Percentiles rank a stretch among this genome's conserved stretches.
These are phyloP conservation scores for Claviceps humidiphila DNA, from an alignment of 2,329 filamentous ascomycete genomes.

Conservation along the genomic window DNA sequence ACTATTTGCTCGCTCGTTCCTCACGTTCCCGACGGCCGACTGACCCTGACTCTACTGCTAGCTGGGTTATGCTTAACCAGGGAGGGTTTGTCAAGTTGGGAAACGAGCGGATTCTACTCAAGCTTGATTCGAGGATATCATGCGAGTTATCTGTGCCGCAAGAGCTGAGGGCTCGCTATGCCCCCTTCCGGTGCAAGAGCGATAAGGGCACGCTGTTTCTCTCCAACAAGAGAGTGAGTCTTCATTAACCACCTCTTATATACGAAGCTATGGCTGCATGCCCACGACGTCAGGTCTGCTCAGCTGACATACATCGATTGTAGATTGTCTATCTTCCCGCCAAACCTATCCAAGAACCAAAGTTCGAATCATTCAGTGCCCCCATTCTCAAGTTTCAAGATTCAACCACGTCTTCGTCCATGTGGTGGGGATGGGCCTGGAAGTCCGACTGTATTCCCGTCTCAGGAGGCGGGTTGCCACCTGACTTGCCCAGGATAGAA, in stretches of 20 bases:
- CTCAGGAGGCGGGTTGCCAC: slow-evolving; percentile 67
- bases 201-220: slow-evolving; percentile 65
- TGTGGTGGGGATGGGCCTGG: slow-evolving; percentile 93
- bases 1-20: slow-evolving; percentile 26
- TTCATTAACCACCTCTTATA: background rate
- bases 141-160: slow-evolving; percentile 61
- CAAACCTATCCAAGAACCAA: slow-evolving; percentile 44
- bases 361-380: slow-evolving; percentile 74
- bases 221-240: slow-evolving; percentile 68
- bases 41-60: slow-evolving; percentile 42
- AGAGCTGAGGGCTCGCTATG: slow-evolving; percentile 44
- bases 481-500: slow-evolving; percentile 59
- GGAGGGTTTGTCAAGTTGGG: slow-evolving; percentile 72
- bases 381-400: slow-evolving; percentile 82
- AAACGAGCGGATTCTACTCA: slow-evolving; percentile 69
- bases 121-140: slow-evolving; percentile 65
- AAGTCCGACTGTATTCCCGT: slow-evolving; percentile 68
- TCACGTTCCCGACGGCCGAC: slow-evolving; percentile 20
- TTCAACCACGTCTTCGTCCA: slow-evolving; percentile 63
- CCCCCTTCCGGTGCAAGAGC: slow-evolving; percentile 57
- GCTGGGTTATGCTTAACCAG: slow-evolving; percentile 86
- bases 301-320: background rate
- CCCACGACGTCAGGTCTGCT: background rate
- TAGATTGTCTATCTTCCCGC: slow-evolving; percentile 81
- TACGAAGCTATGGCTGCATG: too few relatives aligned